Conservation (phyloP, 2,329 filamentous ascomycete genomes). For the Paracamarosporium sp. region DNA sequence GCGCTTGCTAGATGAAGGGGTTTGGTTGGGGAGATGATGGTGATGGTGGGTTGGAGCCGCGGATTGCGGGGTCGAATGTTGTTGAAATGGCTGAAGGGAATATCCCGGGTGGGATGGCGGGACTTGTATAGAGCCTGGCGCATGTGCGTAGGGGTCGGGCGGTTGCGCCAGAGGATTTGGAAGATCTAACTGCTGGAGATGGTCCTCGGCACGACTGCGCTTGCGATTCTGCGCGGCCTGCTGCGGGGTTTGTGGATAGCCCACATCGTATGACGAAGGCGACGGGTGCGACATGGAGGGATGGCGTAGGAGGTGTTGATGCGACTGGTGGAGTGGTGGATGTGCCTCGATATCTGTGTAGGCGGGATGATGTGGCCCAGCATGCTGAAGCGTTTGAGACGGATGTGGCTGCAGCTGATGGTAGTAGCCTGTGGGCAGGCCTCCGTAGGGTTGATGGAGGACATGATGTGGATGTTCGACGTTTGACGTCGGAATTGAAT, state of each 20-base stretch:
- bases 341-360: constrained; percentile 50
- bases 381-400: constrained; percentile 48
- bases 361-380: constrained; percentile 42
- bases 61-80: constrained; percentile 30
- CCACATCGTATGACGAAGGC: constrained; percentile 45
- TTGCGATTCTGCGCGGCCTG: constrained; percentile 45
- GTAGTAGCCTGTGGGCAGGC: constrained; percentile 42
- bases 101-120: constrained; percentile 45
- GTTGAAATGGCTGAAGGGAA: constrained; percentile 44
- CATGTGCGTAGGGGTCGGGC: constrained; percentile 46
- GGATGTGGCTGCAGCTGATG: constrained; percentile 48
- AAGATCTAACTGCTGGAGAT: constrained; percentile 45
- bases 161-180: constrained; percentile 50
- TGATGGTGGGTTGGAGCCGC: constrained; percentile 63
- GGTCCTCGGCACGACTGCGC: constrained; percentile 52
- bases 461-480: constrained; percentile 49
- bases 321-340: constrained; percentile 41
- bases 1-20: constrained; percentile 64
- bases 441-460: constrained; percentile 46
- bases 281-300: constrained; percentile 46
- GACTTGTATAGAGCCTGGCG: constrained; percentile 46
- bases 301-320: constrained; percentile 40
- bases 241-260: constrained; percentile 39
- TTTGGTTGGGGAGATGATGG: constrained; percentile 79
- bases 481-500: constrained; percentile 49